Percentiles rank a stretch among this genome's conserved stretches.
These are phyloP conservation scores for Cadophora sp. DNA, from an alignment of 2,329 filamentous ascomycete species.

Conservation along the genomic window DNA sequence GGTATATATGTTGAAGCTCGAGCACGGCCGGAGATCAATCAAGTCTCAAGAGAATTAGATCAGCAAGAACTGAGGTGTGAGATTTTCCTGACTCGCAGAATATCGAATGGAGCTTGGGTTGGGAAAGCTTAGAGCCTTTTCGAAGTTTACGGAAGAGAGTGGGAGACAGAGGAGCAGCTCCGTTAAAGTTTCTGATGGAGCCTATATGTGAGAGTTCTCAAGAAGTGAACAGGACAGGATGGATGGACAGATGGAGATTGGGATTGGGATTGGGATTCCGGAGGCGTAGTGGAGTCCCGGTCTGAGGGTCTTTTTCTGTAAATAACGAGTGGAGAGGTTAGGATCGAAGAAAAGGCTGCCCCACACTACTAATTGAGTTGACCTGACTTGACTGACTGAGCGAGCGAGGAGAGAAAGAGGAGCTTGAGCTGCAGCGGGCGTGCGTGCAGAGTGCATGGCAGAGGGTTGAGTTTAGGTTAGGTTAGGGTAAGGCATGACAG, in stretches of 20 bases:
- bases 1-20: conserved; percentile 18
- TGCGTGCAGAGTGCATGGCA: conserved; percentile 16
- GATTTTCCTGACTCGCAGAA: conserved; percentile 31
- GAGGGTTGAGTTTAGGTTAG: conserved; percentile 9
- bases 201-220: conserved; percentile 31
- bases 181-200: conserved; percentile 28
- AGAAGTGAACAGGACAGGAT: not conserved
- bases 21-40: conserved; percentile 9
- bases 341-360: conserved; percentile 2
- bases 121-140: conserved; percentile 5
- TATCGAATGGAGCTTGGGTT: conserved; percentile 16
- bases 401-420: conserved; percentile 1
- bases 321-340: conserved; percentile 31
- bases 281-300: conserved; percentile 35
- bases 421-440: conserved; percentile 11
- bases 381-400: not conserved
- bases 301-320: conserved; percentile 34
- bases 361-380: conserved; percentile 12
- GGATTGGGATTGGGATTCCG: conserved; percentile 20
- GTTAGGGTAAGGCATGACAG: not conserved
- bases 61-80: conserved; percentile 20
- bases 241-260: not conserved
- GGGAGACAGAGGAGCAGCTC: conserved; percentile 11
- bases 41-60: conserved; percentile 12
- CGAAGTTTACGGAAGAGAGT: conserved; percentile 5